Base-by-base conservation (phyloP, 2,329 filamentous ascomycete species). In the Alternaria brassicicola region DNA sequence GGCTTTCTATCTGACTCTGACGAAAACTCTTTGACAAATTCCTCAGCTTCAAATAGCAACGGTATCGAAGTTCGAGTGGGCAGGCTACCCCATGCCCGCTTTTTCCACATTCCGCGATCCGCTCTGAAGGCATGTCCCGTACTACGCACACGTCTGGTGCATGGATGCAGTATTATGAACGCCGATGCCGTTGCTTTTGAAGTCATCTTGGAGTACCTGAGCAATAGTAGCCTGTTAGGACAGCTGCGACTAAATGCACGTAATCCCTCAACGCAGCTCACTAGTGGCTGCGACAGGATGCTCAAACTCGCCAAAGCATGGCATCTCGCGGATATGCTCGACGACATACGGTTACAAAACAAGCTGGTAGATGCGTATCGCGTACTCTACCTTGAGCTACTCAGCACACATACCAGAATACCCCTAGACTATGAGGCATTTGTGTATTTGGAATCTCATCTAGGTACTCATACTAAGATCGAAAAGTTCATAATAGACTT, bases 401-500 rank as follows among this genome's bases (percentile, higher is more conserved):
- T 57, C 7, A 3, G 38, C 7, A 21, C 46, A 6, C 53, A 54
- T 2, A 47, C 42, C 36, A 36, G 15, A 17, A 48, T 64, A 43
- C 43, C 31, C 3, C 23, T 59, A 15, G 33, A 48, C 7, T 30
- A 13, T 17, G 59, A 55, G 15, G 38, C 59, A 9, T 62, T 64
- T 15, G 1, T 12, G 1, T 61, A 59, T 43, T 23, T 66, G 10
- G 33, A 55, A 19, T 21, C 55, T n/a, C 38, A 61, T 19, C n/a
- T 64, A 9, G 59, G 59, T 21, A 49, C 52, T 6, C 55, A 63
- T 26, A 63, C 59, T 3, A 55, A 45, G 28, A 56, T 57, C 2
- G 64, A 64, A 45, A 64, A 62, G 45, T 66, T 64, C 21, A 19
- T 66, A 5, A 55, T 63, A n/a, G 57, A 64, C 21, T 64, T 64